Conservation (phyloP, 805 yeast genomes). For the Yueomyces sp. region DNA sequence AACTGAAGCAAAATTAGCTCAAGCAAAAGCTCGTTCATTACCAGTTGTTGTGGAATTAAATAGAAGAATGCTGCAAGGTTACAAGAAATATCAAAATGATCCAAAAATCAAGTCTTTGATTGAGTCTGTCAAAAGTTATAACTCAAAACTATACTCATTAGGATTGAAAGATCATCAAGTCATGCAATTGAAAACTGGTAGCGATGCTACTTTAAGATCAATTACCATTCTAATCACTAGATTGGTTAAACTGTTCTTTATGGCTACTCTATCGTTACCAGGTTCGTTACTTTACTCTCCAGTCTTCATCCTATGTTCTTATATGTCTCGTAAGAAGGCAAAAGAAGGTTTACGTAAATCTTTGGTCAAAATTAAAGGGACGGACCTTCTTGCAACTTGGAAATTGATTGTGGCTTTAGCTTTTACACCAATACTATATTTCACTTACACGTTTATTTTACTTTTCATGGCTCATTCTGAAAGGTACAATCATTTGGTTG, state of each 20-base stretch:
- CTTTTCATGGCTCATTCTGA: slow-evolving; percentile 13
- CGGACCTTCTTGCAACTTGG: slow-evolving; percentile 93
- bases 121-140: slow-evolving; percentile 52
- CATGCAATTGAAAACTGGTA: slow-evolving; percentile 30
- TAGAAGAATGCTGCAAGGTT: slow-evolving; percentile 74
- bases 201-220: slow-evolving; percentile 32
- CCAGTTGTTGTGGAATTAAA: slow-evolving; percentile 80
- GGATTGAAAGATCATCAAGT: slow-evolving; percentile 68
- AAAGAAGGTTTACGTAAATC: slow-evolving; percentile 77
- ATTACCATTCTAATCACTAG: slow-evolving; percentile 40
- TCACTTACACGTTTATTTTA: slow-evolving; percentile 46
- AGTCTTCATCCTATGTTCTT: slow-evolving; percentile 60
- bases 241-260: slow-evolving; percentile 34
- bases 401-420: slow-evolving; percentile 75
- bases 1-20: slow-evolving; percentile 23
- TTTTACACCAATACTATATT: slow-evolving; percentile 73
- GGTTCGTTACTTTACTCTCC: slow-evolving; percentile 79
- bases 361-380: slow-evolving; percentile 77
- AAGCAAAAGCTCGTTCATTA: slow-evolving; percentile 31
- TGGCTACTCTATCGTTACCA: slow-evolving; percentile 59
- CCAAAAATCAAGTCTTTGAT: slow-evolving; percentile 53
- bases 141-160: slow-evolving; percentile 45
- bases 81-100: slow-evolving; percentile 59
- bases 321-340: slow-evolving; percentile 60
- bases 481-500: slow-evolving; percentile 19